phyloP scores from a whole-genome alignment of 148 eudicot species.

The Vaccinium darrowii region DNA sequence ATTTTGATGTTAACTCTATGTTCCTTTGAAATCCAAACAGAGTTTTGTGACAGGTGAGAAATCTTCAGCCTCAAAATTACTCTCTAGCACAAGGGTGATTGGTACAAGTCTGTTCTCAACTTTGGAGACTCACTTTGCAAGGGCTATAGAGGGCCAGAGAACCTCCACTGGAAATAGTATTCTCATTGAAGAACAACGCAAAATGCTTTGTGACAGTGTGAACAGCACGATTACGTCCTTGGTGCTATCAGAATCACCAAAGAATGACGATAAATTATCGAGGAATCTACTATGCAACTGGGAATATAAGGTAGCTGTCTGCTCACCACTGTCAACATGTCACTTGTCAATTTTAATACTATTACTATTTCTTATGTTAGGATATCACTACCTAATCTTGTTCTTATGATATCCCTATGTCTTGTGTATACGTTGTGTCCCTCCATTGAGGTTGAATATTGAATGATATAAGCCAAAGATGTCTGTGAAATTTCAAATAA shows the following conservation, averaged over 20 bases:
- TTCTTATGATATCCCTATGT: constrained; percentile 17
- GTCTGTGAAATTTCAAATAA: neutral
- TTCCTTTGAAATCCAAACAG: constrained; percentile 35
- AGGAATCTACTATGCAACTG: constrained; percentile 24
- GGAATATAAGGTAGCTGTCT: constrained; percentile 72
- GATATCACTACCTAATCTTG: constrained; percentile 29
- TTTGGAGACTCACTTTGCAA: constrained; percentile 57
- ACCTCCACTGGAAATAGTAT: constrained; percentile 32
- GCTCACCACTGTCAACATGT: constrained; percentile 43
- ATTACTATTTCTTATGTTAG: constrained; percentile 41
- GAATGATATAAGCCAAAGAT: neutral
- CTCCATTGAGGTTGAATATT: constrained; percentile 13
- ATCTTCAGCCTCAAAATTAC: constrained; percentile 55
- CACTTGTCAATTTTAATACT: constrained; percentile 39
- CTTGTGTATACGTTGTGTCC: neutral
- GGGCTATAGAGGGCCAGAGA: constrained; percentile 36
- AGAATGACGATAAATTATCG: constrained; percentile 22
- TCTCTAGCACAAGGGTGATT: constrained; percentile 61
- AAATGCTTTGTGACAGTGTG: constrained; percentile 47
- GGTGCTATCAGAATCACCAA: constrained; percentile 36
- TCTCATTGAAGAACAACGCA: constrained; percentile 51
- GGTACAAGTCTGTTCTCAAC: constrained; percentile 67
- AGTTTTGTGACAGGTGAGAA: constrained; percentile 58
- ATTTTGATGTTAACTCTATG: neutral
- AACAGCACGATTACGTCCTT: constrained; percentile 41